Evolutionary conservation across 768 basidiomycete genomes (phyloP), one percentile per base, ranked within the genome.

Genomic region (Russula compacta): DNA sequence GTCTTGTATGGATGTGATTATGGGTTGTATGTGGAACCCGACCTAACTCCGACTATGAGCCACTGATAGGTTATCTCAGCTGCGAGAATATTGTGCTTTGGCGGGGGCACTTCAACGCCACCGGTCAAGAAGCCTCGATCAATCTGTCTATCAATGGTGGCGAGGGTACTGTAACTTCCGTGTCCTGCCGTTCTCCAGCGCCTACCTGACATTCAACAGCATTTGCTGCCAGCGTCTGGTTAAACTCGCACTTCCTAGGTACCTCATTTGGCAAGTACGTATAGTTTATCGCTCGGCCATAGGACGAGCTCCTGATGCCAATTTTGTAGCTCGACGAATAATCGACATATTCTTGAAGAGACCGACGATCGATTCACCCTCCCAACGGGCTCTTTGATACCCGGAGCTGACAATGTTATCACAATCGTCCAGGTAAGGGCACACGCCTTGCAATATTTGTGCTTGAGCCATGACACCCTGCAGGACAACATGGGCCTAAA

Each of bases 1-100:
- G 74, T 91, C n/a, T 73, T 93, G 33, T 92, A 89, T 71, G 89
- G 88, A 1, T 92, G 89, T 68, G 91, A 92, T 71, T 93, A 93
- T 71, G 87, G 83, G 59, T 93, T 85, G 89, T 91, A 61, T 14
- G 56, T 6, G 71, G 44, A 58, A 50, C 29, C 12, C 8, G 2
- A 60, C 49, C n/a, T 8, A 29, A 15, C 6, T 42, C 42, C 17
- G 52, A 17, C 8, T 19, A 12, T 12, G 33, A 38, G 42, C 17
- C 36, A 29, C 51, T 66, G 21, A 56, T 44, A 49, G 15, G 56
- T 46, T 6, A 53, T 21, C n/a, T 38, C 64, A 91, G 90, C 73
- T 92, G 90, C 64, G 90, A 92, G 72, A 90, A 90, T 67, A 76
- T 80, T 6, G 85, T 91, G 35, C 74, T 93, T 14, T 92, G 87